phyloP scores from a whole-genome alignment of 1,284 basidiomycete genomes.

The Mycena citricolor region DNA sequence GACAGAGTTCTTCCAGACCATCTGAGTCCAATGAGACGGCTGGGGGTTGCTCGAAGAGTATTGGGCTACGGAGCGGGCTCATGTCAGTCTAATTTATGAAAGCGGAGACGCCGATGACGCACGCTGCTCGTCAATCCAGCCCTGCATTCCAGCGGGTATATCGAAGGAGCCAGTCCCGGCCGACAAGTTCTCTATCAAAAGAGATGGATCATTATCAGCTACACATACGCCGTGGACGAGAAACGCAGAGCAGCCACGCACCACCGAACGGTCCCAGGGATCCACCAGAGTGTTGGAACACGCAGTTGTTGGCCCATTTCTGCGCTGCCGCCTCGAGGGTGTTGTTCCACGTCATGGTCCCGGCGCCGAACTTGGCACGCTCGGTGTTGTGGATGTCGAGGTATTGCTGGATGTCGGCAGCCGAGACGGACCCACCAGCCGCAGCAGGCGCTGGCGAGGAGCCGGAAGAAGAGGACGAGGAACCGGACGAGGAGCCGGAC shows the following conservation, averaged over 20 bases:
- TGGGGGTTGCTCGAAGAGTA: constrained; percentile 43
- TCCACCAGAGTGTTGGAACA: constrained; percentile 47
- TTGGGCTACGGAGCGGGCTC: constrained; percentile 30
- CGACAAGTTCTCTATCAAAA: constrained; percentile 51
- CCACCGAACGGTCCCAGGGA: constrained; percentile 44
- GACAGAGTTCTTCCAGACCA: constrained; percentile 50
- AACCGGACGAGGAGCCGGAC: too few relatives aligned
- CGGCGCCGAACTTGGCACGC: constrained; percentile 44
- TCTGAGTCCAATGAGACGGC: constrained; percentile 51
- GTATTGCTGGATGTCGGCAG: constrained; percentile 29
- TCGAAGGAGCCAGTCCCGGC: constrained; percentile 44
- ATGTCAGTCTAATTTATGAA: background rate
- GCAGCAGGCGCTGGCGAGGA: too few relatives aligned
- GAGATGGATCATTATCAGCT: too few relatives aligned
- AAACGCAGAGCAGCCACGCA: constrained; percentile 21
- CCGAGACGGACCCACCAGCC: too few relatives aligned
- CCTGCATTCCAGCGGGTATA: constrained; percentile 37
- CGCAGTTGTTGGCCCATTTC: constrained; percentile 45
- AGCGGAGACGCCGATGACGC: constrained; percentile 15
- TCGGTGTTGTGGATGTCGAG: constrained; percentile 45
- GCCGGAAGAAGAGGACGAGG: too few relatives aligned
- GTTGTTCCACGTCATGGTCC: constrained; percentile 44
- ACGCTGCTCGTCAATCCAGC: constrained; percentile 46
- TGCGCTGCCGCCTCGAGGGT: constrained; percentile 42
- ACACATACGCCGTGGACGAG: background rate